These are phyloP conservation scores for Lolium rigidum DNA, from an alignment of 176 grass and related monocot genomes.

Conservation along the genomic window DNA sequence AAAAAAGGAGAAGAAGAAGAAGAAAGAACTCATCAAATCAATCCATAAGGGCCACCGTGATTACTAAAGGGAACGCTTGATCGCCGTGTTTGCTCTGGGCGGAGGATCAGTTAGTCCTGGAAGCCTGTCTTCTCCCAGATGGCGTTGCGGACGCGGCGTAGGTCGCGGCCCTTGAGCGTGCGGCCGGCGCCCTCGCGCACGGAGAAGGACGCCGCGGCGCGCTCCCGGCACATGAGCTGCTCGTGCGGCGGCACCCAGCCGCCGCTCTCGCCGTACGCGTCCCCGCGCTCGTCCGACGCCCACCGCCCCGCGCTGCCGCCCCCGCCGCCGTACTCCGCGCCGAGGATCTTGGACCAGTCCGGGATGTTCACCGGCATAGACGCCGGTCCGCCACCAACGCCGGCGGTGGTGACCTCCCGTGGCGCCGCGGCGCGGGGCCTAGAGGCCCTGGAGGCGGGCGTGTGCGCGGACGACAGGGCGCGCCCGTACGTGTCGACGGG, in stretches of 20 bases:
- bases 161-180: slow-evolving; percentile 94
- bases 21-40: slow-evolving; percentile 29
- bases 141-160: slow-evolving; percentile 94
- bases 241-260: slow-evolving; percentile 89
- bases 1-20: too few species aligned
- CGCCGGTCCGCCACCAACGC: neutral
- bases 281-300: slow-evolving; percentile 40
- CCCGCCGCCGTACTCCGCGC: slow-evolving; percentile 56
- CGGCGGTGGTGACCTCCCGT: neutral
- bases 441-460: slow-evolving; percentile 38
- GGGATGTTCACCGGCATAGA: slow-evolving; percentile 91
- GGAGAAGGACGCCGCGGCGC: slow-evolving; percentile 73
- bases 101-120: slow-evolving; percentile 60
- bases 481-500: slow-evolving; percentile 32
- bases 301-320: slow-evolving; percentile 37
- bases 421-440: slow-evolving; percentile 18
- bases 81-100: neutral
- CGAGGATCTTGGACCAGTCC: slow-evolving; percentile 89
- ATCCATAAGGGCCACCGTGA: neutral
- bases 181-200: slow-evolving; percentile 84
- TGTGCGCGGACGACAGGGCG: slow-evolving; percentile 26
- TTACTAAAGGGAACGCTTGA: neutral
- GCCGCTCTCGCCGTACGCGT: slow-evolving; percentile 30
- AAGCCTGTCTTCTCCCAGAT: slow-evolving; percentile 98
- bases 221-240: slow-evolving; percentile 70